A percentile compares a stretch with the other conserved stretches of the same genome.
Conservation (phyloP, 2,329 filamentous ascomycete species). For the Ceratocystis harringtonii region DNA sequence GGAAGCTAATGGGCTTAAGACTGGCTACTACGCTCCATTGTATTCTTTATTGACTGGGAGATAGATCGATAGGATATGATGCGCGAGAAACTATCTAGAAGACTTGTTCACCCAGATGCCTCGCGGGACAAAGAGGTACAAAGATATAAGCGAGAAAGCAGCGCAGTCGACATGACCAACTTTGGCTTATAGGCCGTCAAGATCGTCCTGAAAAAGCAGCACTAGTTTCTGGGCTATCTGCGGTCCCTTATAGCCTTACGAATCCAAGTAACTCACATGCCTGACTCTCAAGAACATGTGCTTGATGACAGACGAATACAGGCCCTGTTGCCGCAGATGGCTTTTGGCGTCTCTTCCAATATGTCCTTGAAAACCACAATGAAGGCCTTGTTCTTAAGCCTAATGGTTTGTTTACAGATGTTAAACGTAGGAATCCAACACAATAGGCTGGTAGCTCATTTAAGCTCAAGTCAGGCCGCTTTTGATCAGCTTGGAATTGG, state of each 20-base stretch:
- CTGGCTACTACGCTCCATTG: constrained; percentile 43
- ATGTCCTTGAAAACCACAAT: constrained; percentile 47
- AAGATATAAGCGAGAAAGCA: constrained; percentile 42
- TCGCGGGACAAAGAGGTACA: constrained; percentile 47
- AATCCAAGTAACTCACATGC: constrained; percentile 78
- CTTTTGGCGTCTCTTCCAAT: constrained; percentile 51
- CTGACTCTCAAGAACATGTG: constrained; percentile 64
- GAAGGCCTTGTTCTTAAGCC: constrained; percentile 76
- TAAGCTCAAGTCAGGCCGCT: constrained; percentile 79
- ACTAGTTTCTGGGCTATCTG: constrained; percentile 3
- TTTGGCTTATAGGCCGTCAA: constrained; percentile 54
- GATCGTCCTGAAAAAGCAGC: constrained; percentile 28
- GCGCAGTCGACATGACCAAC: constrained; percentile 50
- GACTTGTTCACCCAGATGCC: constrained; percentile 48
- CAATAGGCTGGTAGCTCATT: constrained; percentile 39
- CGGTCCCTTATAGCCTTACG: constrained; percentile 29
- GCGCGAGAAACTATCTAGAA: constrained; percentile 49
- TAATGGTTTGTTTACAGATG: constrained; percentile 60
- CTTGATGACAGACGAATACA: constrained; percentile 41
- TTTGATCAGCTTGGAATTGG: constrained; percentile 59
- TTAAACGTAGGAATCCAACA: neutral
- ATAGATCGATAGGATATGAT: constrained; percentile 64
- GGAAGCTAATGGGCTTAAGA: constrained; percentile 40
- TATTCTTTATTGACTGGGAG: constrained; percentile 69
- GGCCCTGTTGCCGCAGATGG: constrained; percentile 34